Conservation (phyloP, 148 eudicot genomes). For the Drosera capensis region DNA sequence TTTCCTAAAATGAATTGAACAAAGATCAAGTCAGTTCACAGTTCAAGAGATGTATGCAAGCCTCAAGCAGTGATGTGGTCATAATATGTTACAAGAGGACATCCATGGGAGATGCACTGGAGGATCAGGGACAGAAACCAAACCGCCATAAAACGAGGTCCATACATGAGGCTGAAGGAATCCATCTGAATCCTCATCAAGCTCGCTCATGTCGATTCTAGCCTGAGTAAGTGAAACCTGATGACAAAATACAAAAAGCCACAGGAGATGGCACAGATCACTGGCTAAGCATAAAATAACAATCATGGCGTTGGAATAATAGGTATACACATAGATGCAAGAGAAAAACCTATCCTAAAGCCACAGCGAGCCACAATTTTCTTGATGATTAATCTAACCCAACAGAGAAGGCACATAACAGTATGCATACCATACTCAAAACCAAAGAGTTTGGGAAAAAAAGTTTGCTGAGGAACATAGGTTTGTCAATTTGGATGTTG, state of each 20-base stretch:
- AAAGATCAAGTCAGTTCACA: background rate
- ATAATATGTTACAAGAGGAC: background rate
- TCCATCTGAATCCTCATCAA: constrained; percentile 99
- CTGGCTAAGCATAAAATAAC: background rate
- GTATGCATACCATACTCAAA: no score
- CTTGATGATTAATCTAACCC: no score
- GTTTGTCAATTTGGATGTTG: no score
- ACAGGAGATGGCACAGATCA: constrained; percentile 3
- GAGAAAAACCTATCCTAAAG: no score
- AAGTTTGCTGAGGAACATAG: no score
- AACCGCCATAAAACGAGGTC: background rate
- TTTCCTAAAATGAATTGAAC: constrained; percentile 40
- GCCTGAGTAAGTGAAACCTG: constrained; percentile 99
- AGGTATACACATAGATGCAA: no score
- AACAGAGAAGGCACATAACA: no score
- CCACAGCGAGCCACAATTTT: no score
- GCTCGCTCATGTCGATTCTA: constrained; percentile 99
- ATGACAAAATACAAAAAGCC: constrained; percentile 6
- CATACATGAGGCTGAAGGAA: constrained; percentile 91
- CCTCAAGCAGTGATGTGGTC: no score
- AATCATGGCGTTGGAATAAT: background rate
- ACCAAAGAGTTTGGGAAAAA: no score
- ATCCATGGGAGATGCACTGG: background rate
- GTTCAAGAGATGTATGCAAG: background rate
- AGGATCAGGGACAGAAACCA: background rate